These are phyloP conservation scores for Metschnikowia dekortorum DNA, from an alignment of 805 yeast species.

Conservation along the genomic window DNA sequence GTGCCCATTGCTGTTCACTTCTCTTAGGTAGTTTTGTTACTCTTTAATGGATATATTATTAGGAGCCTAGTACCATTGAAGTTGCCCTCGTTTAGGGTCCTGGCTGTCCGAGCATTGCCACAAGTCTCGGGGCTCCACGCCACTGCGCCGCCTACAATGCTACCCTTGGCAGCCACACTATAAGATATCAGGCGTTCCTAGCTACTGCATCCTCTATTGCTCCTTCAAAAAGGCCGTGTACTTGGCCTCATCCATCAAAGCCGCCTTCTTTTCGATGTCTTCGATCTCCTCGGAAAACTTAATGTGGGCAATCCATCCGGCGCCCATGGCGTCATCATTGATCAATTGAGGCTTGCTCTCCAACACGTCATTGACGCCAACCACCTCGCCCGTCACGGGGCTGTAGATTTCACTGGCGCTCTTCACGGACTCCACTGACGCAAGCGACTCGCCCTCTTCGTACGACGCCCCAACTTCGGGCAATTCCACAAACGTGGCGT, in stretches of 20 bases:
- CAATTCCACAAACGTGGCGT: conserved; percentile 89
- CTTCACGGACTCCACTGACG: conserved; percentile 93
- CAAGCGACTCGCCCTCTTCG: conserved; percentile 75
- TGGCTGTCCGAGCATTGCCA: no score
- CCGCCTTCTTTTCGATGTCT: conserved; percentile 33
- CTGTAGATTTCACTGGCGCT: conserved; percentile 89
- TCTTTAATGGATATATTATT: conserved; percentile 1
- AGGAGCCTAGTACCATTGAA: not conserved
- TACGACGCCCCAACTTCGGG: conserved; percentile 66
- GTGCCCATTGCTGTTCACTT: conserved; percentile 94
- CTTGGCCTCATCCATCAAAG: conserved; percentile 49
- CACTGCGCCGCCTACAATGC: no score
- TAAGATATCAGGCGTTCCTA: no score
- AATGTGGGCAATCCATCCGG: conserved; percentile 87
- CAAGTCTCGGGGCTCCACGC: no score
- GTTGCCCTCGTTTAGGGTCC: no score
- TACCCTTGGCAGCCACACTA: no score
- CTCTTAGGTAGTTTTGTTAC: conserved; percentile 20
- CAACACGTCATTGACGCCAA: conserved; percentile 65
- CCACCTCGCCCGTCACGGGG: conserved; percentile 75
- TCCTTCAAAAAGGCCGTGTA: conserved; percentile 58
- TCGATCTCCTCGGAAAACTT: conserved; percentile 43
- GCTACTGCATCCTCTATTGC: conserved; percentile 11
- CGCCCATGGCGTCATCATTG: conserved; percentile 87
- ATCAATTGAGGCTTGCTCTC: conserved; percentile 71